Percentiles rank a stretch among this genome's conserved stretches.
Evolutionary conservation across 1,284 basidiomycete genomes (phyloP).

Genomic region (Trichosporon coremiiforme): DNA sequence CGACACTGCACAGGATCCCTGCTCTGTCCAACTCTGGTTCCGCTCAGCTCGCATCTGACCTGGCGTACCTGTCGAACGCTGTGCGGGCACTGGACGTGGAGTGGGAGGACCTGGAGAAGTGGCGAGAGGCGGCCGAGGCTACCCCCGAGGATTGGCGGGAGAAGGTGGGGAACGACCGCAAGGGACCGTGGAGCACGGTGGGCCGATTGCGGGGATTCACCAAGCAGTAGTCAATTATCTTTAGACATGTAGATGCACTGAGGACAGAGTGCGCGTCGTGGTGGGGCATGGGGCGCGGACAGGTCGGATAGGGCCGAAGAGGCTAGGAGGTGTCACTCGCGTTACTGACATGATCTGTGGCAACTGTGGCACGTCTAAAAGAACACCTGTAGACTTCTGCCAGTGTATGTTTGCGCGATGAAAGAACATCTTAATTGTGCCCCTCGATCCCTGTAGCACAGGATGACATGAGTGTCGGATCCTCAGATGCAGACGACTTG

Average conservation of each 20-base stretch:
- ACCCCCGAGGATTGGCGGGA: conserved; percentile 59
- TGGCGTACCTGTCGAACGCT: conserved; percentile 86
- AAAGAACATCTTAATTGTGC: neutral
- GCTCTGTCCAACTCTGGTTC: conserved; percentile 68
- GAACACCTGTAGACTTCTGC: neutral
- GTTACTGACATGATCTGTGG: neutral
- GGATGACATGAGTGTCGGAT: neutral
- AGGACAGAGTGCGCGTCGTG: neutral
- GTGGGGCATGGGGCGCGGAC: conserved; percentile 4
- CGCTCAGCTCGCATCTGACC: conserved; percentile 81
- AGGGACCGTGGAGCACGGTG: conserved; percentile 26
- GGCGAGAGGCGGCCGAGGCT: conserved; percentile 68
- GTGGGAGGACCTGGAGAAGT: conserved; percentile 69
- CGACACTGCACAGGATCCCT: conserved; percentile 65
- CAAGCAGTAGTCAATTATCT: neutral
- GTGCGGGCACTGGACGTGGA: conserved; percentile 88
- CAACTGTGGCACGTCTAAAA: neutral
- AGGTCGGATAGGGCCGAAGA: neutral
- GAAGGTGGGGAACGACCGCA: conserved; percentile 27
- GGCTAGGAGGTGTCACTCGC: neutral
- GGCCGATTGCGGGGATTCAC: conserved; percentile 25
- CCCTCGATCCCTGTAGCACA: neutral
- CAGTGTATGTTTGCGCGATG: neutral
- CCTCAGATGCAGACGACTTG: neutral
- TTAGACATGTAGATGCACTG: conserved; percentile 15